Evolutionary conservation across 495 filamentous ascomycete species (phyloP).

Genomic region (Chaetomidium leptoderma): DNA sequence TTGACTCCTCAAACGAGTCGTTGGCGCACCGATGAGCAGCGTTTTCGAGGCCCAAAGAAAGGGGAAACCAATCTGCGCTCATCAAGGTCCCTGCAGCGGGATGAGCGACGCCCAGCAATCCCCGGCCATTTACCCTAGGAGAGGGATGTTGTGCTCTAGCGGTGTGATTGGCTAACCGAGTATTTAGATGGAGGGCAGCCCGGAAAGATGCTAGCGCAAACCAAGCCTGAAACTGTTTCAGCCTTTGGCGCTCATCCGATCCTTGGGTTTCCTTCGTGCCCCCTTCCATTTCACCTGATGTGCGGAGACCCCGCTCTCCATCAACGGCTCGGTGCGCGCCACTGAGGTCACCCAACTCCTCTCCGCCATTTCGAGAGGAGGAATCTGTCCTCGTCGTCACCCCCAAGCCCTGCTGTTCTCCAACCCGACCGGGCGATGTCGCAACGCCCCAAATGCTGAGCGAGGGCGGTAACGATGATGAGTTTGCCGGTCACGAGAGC

Average conservation of each 20-base stretch:
- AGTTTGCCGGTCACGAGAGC: slow-evolving; percentile 12
- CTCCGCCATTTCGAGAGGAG: background rate
- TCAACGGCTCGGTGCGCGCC: slow-evolving; percentile 7
- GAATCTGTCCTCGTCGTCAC: too few species aligned
- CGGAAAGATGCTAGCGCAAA: slow-evolving; percentile 5
- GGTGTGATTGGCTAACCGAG: slow-evolving; percentile 12
- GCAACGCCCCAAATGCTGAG: background rate
- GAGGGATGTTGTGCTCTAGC: background rate
- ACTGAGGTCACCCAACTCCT: slow-evolving; percentile 4
- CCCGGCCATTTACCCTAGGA: background rate
- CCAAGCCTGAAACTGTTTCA: slow-evolving; percentile 25
- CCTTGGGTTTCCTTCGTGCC: slow-evolving; percentile 1
- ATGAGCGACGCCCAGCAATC: background rate
- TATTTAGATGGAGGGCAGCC: slow-evolving; percentile 4
- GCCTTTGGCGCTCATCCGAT: slow-evolving; percentile 17
- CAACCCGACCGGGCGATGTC: too few species aligned
- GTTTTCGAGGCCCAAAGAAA: background rate
- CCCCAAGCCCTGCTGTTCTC: too few species aligned
- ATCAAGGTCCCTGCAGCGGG: background rate
- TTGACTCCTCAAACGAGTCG: too few species aligned
- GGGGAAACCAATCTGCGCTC: background rate
- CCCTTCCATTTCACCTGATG: slow-evolving; percentile 22
- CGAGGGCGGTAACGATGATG: background rate
- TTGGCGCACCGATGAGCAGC: too few species aligned
- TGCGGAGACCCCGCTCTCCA: slow-evolving; percentile 18